Evolutionary conservation across 495 filamentous ascomycete genomes (phyloP).

Genomic region (Cercophora sp.): DNA sequence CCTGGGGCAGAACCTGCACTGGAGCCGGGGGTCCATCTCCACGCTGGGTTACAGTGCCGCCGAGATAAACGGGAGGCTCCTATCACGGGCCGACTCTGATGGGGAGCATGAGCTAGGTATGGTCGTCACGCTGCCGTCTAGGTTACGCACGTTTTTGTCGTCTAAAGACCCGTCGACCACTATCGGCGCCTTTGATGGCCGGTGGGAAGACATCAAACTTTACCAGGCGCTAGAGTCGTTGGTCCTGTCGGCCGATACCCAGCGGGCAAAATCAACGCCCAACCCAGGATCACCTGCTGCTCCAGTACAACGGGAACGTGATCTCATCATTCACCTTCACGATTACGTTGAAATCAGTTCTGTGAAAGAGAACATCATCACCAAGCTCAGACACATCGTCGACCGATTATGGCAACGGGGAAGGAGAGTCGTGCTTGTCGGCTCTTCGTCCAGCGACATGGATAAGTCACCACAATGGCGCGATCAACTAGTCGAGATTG

Average conservation of each 20-base stretch:
- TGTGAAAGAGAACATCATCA: constrained; percentile 59
- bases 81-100: constrained; percentile 12
- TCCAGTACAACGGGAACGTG: constrained; percentile 16
- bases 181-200: constrained; percentile 22
- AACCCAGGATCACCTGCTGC: not conserved
- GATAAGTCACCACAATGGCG: constrained; percentile 29
- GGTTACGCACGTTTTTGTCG: constrained; percentile 21
- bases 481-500: constrained; percentile 30
- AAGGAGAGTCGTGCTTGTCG: constrained; percentile 70
- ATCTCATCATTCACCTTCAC: constrained; percentile 68
- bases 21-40: constrained; percentile 43
- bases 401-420: constrained; percentile 64
- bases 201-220: constrained; percentile 44
- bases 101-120: constrained; percentile 18
- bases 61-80: constrained; percentile 36
- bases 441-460: constrained; percentile 48
- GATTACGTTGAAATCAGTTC: constrained; percentile 73
- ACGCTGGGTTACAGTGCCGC: constrained; percentile 62
- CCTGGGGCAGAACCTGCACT: constrained; percentile 56
- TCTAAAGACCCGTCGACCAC: constrained; percentile 1
- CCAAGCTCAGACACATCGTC: constrained; percentile 64
- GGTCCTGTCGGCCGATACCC: constrained; percentile 27
- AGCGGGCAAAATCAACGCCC: constrained; percentile 7
- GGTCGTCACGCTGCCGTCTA: constrained; percentile 20
- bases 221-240: constrained; percentile 37